Base-by-base conservation (phyloP, 805 yeast species). In the Schwanniomyces polymorphus region DNA sequence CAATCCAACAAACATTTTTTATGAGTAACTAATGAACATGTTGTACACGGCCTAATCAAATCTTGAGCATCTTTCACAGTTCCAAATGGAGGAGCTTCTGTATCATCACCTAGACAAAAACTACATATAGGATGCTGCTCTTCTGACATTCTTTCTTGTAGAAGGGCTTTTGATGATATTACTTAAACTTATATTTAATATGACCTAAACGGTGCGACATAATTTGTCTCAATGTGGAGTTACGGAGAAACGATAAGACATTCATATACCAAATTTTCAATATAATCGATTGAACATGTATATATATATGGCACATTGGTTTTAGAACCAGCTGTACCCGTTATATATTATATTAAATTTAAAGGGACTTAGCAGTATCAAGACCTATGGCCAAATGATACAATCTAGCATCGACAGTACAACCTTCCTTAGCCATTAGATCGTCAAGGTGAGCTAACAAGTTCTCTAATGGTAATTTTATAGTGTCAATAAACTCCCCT, bases 401-500 rank as follows among this genome's bases (percentile, higher is more conserved):
- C 46, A 94, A 83, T 53, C 96, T 81, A 1, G 97, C 92, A 68
- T 94, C 99, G 27, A 92, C 72, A 27, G 79, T 79, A 63, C 81
- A 89, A 0, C 97, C 97, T 64, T 88, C 77, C 1, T 64, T 56
- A 23, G 73, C 48, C 45, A 63, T 79, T 16, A 91, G 65, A 26
- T 71, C 62, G 7, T 67, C 67, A 61, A 92, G 63, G 25, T 72
- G 78, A 23, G 74, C 76, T 6, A 85, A 81, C 40, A 92, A 76
- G 14, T 74, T 64, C 12, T 68, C 65, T 53, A 91, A 65, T 11
- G 91, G 90, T 38, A 86, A 81, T 5, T 82, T 74, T 61, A 92
- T 88, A n/a, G 89, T 84, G 58, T 91, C 97, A 43, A 92, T 94
- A 63, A 87, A 92, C 70, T 92, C 99, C 50, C 84, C 86, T 6